Evolutionary conservation across 768 basidiomycete genomes (phyloP), one percentile per base, ranked within the genome.

Genomic region (Butyriboletus loyo): DNA sequence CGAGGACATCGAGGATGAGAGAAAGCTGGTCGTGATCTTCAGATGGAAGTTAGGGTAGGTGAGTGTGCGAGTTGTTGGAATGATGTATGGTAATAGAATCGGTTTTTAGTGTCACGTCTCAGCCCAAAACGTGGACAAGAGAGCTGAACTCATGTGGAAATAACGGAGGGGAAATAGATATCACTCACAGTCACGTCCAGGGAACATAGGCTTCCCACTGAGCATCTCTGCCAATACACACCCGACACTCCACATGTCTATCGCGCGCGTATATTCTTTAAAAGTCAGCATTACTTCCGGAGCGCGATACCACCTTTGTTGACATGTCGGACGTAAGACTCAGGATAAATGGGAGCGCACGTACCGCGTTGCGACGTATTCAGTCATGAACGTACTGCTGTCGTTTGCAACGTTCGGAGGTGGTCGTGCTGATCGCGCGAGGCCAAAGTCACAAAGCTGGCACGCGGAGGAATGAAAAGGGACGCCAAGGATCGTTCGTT

Each of bases 231-330:
- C 95, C 43, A 92, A 72, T 2, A 92, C 85, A 65, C 90, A 92
- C 2, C 90, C 88, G 19, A 92, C 89, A 53, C 84, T 85, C 91
- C 90, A 93, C 66, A 92, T 80, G 58, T 92, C 89, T 68, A 92
- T 89, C 0, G 87, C 87, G 31, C 82, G 81, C 6, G 92, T 94
- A 68, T 98, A 98, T 74, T 95, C 87, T 65, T 95, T 93, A 77
- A 97, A 98, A 0, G 92, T 96, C 32, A 98, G 80, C 96, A 98
- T 98, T 55, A 98, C 91, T 68, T 98, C 96, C 0, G 96, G 96
- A 0, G 96, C 96, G 28, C 96, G 85, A 67, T 98, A 98, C 96
- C 96, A 98, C 64, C 92, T 86, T 45, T 11, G 24, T 35, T 35
- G 39, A 36, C 51, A 42, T 25, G 47, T 57, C 39, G 54, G 50